Conservation (phyloP, 1,284 basidiomycete genomes). For the Papiliotrema laurentii region DNA sequence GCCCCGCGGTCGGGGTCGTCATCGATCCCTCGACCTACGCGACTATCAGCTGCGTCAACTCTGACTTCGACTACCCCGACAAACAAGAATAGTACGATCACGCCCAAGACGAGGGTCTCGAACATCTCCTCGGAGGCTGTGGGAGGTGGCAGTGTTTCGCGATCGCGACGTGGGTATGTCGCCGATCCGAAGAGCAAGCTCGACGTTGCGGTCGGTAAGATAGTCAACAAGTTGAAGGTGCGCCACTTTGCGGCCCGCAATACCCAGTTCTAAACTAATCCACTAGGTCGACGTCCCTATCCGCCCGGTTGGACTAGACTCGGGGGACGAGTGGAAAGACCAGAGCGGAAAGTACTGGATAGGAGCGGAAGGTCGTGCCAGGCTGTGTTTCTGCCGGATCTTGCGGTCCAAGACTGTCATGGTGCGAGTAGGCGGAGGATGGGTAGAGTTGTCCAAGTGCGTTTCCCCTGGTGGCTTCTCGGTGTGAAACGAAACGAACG, state of each 20-base stretch:
- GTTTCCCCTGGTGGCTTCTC: conserved; percentile 29
- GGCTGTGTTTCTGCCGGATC: conserved; percentile 81
- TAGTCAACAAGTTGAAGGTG: conserved; percentile 81
- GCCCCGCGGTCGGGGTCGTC: conserved; percentile 1
- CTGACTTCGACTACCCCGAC: neutral
- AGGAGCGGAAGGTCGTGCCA: conserved; percentile 72
- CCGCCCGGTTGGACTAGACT: conserved; percentile 57
- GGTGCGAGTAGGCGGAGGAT: conserved; percentile 93
- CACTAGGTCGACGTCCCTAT: conserved; percentile 64
- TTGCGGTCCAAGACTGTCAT: conserved; percentile 88
- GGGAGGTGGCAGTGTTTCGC: neutral
- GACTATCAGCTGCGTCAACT: neutral
- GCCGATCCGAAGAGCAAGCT: conserved; percentile 82
- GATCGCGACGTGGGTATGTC: conserved; percentile 60
- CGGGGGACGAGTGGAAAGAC: conserved; percentile 62
- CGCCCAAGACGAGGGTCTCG: neutral
- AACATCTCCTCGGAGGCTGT: neutral
- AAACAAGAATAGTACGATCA: neutral
- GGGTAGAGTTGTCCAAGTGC: conserved; percentile 82
- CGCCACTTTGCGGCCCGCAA: too few relatives aligned
- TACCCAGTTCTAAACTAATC: neutral
- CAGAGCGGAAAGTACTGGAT: conserved; percentile 95
- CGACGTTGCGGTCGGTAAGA: conserved; percentile 84
- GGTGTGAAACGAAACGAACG: neutral
- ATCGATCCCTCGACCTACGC: conserved; percentile 9